Evolutionary conservation across 805 yeast species (phyloP).

Genomic region (Ogataea ramenticola): DNA sequence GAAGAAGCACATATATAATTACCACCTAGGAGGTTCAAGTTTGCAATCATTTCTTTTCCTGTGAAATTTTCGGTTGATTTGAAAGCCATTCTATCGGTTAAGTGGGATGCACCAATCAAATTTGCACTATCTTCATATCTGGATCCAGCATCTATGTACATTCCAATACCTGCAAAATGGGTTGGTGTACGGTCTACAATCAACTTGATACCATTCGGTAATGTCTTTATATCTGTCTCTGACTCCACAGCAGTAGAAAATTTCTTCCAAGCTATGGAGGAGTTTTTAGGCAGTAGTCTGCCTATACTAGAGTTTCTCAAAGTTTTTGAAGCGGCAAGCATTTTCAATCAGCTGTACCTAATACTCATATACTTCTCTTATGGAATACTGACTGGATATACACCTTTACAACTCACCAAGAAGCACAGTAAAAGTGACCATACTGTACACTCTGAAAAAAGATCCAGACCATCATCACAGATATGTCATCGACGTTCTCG

Average conservation of each 20-base stretch:
- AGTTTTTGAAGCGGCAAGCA: not conserved
- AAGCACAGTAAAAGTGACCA: too few relatives aligned
- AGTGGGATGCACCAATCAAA: slow-evolving; percentile 71
- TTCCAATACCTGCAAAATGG: slow-evolving; percentile 85
- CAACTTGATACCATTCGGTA: slow-evolving; percentile 72
- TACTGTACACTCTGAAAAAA: too few relatives aligned
- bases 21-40: slow-evolving; percentile 79
- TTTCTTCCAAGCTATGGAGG: not conserved
- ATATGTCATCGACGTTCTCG: too few relatives aligned
- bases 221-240: slow-evolving; percentile 26
- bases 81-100: slow-evolving; percentile 81
- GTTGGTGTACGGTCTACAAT: slow-evolving; percentile 84
- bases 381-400: too few relatives aligned
- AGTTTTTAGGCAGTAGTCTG: not conserved
- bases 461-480: too few relatives aligned
- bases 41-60: slow-evolving; percentile 67
- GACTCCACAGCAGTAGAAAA: not conserved
- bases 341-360: not conserved
- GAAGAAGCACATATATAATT: slow-evolving; percentile 90
- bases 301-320: not conserved
- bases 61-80: slow-evolving; percentile 53
- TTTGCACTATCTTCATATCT: slow-evolving; percentile 57
- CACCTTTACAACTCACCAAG: too few relatives aligned
- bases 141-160: slow-evolving; percentile 87
- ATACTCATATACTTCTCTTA: too few relatives aligned